Base-by-base conservation (phyloP, 164 flowering plant species). In the Kingdonia uniflora region DNA sequence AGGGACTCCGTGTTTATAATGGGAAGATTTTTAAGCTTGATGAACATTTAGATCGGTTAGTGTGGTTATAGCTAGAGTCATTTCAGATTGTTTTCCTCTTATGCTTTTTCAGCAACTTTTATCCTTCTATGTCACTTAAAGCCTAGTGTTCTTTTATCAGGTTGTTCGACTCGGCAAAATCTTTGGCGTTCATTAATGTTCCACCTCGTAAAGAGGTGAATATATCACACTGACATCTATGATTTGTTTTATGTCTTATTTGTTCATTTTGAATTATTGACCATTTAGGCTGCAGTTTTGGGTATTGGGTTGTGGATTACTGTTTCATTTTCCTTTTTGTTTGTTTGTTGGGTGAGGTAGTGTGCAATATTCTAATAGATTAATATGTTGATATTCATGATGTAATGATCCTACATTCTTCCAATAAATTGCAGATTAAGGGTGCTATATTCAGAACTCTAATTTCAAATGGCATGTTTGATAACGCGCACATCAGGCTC, bases 121-220 rank as follows among this genome's bases (percentile, higher is more conserved):
- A 17, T 57, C 22, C 6, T 47, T 53, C 21, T 15, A 26, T 26
- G 46, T 14, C 21, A 13, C 14, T 19, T 52, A 56, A 42, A 23
- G 42, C 14, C 21, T 40, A 5, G 17, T 41, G n/a, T 61, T 6
- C 45, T 43, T 48, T 22, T 26, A 42, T 50, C 65, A 92, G 99
- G 83, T 47, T 92, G 68, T 86, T 79, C 64, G 95, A 92, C 65
- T 92, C 99, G 2, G 89, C 97, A 58, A 86, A 86, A 74, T 91
- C 95, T 62, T 69, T 84, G 65, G 95, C 89, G 53, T 88, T 88
- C 68, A 56, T 38, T 29, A 80, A 81, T 67, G 79, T 88, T 67
- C 97, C 95, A 46, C 74, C 79, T 24, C 80, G 92, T 46, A 75
- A 81, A 60, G 82, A 82, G 91, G 99, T 86, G 56, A 72, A 50